Percentiles rank a stretch among this genome's conserved stretches.
phyloP scores from a whole-genome alignment of 352 stramenopile genomes.

The Phytophthora pluvialis region DNA sequence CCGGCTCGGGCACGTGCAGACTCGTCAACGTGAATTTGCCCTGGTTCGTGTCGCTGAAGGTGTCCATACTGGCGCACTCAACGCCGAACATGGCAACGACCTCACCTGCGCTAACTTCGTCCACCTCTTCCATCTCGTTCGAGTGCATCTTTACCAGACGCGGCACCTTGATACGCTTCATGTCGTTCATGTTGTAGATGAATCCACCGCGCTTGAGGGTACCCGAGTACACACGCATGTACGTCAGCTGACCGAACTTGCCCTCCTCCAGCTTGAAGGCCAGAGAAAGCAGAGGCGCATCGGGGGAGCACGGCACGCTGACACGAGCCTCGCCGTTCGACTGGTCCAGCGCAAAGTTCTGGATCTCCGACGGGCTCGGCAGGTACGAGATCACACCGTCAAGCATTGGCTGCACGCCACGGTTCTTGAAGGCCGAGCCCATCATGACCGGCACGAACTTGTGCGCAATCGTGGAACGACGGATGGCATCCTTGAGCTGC shows the following conservation, averaged over 20 bases:
- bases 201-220: constrained; percentile 87
- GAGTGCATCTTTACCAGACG: constrained; percentile 99
- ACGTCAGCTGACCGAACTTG: constrained; percentile 99
- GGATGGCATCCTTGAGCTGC: constrained; percentile 94
- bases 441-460: constrained; percentile 99
- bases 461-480: constrained; percentile 95
- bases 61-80: constrained; percentile 99
- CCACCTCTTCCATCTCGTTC: constrained; percentile 99
- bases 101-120: constrained; percentile 94
- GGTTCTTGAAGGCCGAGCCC: constrained; percentile 98
- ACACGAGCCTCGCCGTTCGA: constrained; percentile 92
- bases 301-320: constrained; percentile 84
- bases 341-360: constrained; percentile 97
- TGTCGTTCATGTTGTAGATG: constrained; percentile 91
- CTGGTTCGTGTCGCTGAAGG: constrained; percentile 91
- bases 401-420: constrained; percentile 98
- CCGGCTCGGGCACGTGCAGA: constrained; percentile 98
- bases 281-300: constrained; percentile 95
- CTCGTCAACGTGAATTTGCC: constrained; percentile 95
- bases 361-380: constrained; percentile 93
- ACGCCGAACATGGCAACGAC: constrained; percentile 99
- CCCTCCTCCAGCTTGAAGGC: constrained; percentile 99
- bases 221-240: constrained; percentile 95
- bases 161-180: constrained; percentile 96
- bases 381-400: constrained; percentile 98